These are phyloP conservation scores for Cryptococcus sp. DNA, from an alignment of 1,284 basidiomycete genomes.

Conservation along the genomic window DNA sequence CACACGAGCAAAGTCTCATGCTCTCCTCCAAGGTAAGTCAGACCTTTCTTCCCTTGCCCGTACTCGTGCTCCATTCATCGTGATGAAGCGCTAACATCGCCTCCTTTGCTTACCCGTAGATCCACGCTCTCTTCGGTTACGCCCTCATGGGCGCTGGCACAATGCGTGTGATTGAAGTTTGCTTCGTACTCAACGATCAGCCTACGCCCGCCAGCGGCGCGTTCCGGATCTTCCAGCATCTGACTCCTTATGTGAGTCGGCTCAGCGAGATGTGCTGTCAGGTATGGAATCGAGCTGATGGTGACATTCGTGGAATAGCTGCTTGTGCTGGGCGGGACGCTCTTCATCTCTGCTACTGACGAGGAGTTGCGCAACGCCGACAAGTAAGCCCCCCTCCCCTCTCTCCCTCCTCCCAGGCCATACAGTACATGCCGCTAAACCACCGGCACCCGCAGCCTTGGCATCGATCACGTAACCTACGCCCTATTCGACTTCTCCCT, in stretches of 20 bases:
- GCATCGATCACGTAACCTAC: conserved; percentile 86
- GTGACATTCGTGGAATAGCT: conserved; percentile 52
- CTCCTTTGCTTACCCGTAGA: conserved; percentile 51
- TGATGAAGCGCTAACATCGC: not conserved
- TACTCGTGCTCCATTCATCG: not conserved
- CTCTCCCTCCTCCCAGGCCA: not conserved
- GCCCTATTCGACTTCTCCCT: conserved; percentile 70
- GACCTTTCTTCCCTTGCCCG: not conserved
- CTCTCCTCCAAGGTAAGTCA: conserved; percentile 69
- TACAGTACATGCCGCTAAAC: conserved; percentile 19
- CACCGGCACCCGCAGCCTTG: conserved; percentile 51
- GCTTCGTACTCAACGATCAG: conserved; percentile 60
- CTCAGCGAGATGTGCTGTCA: not conserved
- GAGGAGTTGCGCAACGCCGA: conserved; percentile 73
- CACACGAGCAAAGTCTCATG: conserved; percentile 79
- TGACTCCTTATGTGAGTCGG: conserved; percentile 70
- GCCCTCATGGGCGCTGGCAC: conserved; percentile 82
- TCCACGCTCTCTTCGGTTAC: conserved; percentile 79
- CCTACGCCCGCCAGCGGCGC: conserved; percentile 32
- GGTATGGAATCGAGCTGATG: not conserved
- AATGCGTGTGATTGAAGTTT: conserved; percentile 79
- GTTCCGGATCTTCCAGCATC: conserved; percentile 69
- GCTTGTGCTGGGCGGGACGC: conserved; percentile 61
- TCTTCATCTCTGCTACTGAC: conserved; percentile 89
- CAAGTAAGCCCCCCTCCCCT: conserved; percentile 15